phyloP scores from a whole-genome alignment of 805 yeast species.

The Lachancea sp. region DNA sequence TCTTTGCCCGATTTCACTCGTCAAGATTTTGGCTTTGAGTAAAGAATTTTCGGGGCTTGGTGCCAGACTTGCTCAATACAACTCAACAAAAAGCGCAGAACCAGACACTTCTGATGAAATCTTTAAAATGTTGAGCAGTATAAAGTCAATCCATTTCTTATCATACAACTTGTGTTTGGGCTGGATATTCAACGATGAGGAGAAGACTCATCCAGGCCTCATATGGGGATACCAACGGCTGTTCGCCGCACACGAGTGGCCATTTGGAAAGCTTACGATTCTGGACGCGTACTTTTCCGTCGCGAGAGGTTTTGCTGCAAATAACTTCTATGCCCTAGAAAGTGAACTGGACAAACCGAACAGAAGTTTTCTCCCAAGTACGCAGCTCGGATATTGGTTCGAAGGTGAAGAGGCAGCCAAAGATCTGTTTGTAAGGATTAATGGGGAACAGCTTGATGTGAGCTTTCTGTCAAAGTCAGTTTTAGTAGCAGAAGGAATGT shows the following conservation, averaged over 20 bases:
- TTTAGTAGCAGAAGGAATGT: conserved; percentile 45
- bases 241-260: conserved; percentile 55
- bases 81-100: background rate
- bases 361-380: conserved; percentile 61
- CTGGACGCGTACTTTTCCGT: conserved; percentile 64
- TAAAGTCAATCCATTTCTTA: conserved; percentile 49
- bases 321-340: conserved; percentile 42
- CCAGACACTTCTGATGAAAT: background rate
- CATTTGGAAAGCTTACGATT: conserved; percentile 60
- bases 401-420: conserved; percentile 31
- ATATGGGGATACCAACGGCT: conserved; percentile 71
- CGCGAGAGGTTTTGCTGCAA: conserved; percentile 53
- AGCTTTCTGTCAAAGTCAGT: conserved; percentile 53
- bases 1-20: conserved; percentile 46
- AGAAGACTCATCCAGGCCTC: conserved; percentile 54
- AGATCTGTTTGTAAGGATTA: conserved; percentile 44
- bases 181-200: conserved; percentile 56
- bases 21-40: conserved; percentile 34
- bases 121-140: conserved; percentile 7
- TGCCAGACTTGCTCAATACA: background rate
- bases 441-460: conserved; percentile 67
- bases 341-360: conserved; percentile 46
- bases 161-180: conserved; percentile 69
- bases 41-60: conserved; percentile 20
- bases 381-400: conserved; percentile 44